Percentiles rank a stretch among this genome's conserved stretches.
Conservation (phyloP, 2,329 filamentous ascomycete genomes). For the Botrytis tulipae region DNA sequence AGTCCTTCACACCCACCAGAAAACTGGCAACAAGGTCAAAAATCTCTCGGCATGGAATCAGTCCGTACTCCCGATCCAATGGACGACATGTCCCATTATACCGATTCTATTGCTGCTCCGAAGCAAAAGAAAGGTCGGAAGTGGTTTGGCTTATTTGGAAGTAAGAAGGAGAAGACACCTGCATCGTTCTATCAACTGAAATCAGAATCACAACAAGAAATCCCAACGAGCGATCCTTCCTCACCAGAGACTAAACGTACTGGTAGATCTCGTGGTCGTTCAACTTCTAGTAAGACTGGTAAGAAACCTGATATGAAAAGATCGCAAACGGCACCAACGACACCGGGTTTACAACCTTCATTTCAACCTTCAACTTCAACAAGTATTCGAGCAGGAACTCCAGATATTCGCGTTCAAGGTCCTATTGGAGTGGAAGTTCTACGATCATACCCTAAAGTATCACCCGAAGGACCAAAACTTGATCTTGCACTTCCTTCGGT, state of each 20-base stretch:
- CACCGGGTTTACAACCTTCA: constrained; percentile 27
- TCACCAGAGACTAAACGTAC: constrained; percentile 21
- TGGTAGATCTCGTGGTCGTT: constrained; percentile 27
- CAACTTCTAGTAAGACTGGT: constrained; percentile 30
- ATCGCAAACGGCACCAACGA: constrained; percentile 32
- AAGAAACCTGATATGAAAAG: constrained; percentile 34
- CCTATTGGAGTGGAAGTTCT: constrained; percentile 20
- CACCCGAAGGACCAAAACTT: constrained; percentile 47
- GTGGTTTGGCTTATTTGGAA: constrained; percentile 53
- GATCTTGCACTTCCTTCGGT: constrained; percentile 78
- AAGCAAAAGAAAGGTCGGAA: constrained; percentile 55
- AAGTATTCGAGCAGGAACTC: constrained; percentile 18
- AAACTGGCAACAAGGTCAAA: constrained; percentile 27
- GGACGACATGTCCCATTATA: constrained; percentile 23
- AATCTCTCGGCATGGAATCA: constrained; percentile 12
- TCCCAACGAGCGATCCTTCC: constrained; percentile 8
- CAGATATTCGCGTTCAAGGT: constrained; percentile 32
- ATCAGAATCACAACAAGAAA: constrained; percentile 26
- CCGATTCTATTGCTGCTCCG: constrained; percentile 19
- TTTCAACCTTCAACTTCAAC: neutral
- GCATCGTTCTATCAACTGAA: constrained; percentile 37
- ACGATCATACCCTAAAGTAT: constrained; percentile 9
- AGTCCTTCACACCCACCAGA: constrained; percentile 54
- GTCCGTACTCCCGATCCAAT: constrained; percentile 32
- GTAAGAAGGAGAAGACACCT: constrained; percentile 41